Evolutionary conservation across 768 basidiomycete species (phyloP), one percentile per base, ranked within the genome.

Genomic region (Paxillus ammoniavirescens): DNA sequence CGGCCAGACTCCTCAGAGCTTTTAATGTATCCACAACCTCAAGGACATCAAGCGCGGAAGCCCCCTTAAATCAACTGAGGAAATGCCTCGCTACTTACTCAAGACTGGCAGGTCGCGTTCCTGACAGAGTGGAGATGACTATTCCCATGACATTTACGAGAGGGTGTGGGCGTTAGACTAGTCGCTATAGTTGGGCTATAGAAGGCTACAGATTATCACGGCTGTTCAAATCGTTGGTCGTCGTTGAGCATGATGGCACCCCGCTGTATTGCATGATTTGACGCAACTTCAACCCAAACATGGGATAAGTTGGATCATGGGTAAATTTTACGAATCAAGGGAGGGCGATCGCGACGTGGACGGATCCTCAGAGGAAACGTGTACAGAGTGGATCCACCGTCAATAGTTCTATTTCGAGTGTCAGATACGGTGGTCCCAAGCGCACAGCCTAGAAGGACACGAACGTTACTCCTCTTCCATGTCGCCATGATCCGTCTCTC

Each of bases 391-490:
- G 49, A 47, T 53, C 42, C 50, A 54, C 45, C 8, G 26, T 45
- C 43, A 30, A 30, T 12, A 43, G 2, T 45, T 45, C 30, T 45
- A 28, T 45, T 45, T 14, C 26, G 28, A 26, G 30, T 9, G 37
- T 49, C 37, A 41, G 40, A 42, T 30, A 21, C 21, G 38, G 45
- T n/a, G 13, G 36, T 36, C 14, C 44, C 42, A 43, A 45, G 42
- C 21, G 47, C 56, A 43, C 50, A 49, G 37, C 26, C 42, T n/a
- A 15, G 12, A 38, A 47, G 15, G 41, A 57, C 37, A 52, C 26
- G 36, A 33, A 47, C 17, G 40, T 54, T 63, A 77, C 43, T 78
- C 72, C 54, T 77, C 73, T 44, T 77, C 78, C 73, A 76, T 75
- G 26, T 62, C 61, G n/a, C 60, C 59, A 56, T 75, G 69, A 2